Base-by-base conservation (phyloP, 306 rosid genomes). In the Sicyos baderoa region DNA sequence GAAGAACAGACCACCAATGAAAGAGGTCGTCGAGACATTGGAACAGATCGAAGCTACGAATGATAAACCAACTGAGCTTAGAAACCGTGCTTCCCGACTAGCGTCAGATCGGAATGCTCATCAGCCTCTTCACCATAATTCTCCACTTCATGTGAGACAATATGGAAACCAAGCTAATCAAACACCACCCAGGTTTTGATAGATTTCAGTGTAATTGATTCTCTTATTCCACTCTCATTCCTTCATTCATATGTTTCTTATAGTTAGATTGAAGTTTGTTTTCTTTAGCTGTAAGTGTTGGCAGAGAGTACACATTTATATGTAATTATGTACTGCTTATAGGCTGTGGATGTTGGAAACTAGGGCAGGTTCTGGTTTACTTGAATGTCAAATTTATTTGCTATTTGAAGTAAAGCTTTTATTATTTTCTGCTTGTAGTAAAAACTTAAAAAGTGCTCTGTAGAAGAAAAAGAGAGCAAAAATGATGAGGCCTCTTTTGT, bases 1-100 rank as follows among this genome's bases (percentile, higher is more conserved):
- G 45, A 94, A 78, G 82, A 79, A 79, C 56, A 78, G 99, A 9
- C 99, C 99, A 5, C 75, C 99, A 29, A 94, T 94, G 99, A 82
- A 83, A 42, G 87, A 85, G 61, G 97, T 93, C 21, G 75, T 93
- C 77, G 96, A 83, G 74, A 79, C 1, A 72, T 73, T 94, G 79
- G 88, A 80, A 76, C 80, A 83, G 59, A 78, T 88, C 40, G 85
- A 90, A 74, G 73, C 91, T 19, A 82, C 79, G 32, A 76, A 74
- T 25, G 86, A 85, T 65, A 81, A 22, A 73, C 68, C 81, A 6
- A 78, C 69, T 65, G 88, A 85, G 54, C 87, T 83, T 12, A 78
- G 81, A 71, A 63, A n/a, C 59, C 52, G 66, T 4, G 69, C 87
- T 18, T 25, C 76, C 35, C 79, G 52, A 7, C 11, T 40, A 7